phyloP scores from a whole-genome alignment of 306 rosid species.

The Crotalaria pallida region DNA sequence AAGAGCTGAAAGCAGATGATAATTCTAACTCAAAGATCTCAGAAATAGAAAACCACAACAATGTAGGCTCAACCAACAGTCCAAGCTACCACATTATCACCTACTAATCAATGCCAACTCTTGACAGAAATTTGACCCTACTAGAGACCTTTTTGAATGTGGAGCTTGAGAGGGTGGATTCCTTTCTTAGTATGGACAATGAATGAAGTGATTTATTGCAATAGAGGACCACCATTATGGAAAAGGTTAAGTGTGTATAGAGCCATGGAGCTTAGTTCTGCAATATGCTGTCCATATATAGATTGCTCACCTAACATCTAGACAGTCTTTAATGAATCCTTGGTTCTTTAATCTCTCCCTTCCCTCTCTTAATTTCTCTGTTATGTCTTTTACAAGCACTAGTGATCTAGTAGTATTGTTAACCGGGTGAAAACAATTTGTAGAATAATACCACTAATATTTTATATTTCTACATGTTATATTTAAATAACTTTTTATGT shows the following conservation, averaged over 20 bases:
- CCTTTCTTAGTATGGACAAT: constrained; percentile 42
- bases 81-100: constrained; percentile 20
- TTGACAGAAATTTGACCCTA: constrained; percentile 24
- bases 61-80: constrained; percentile 18
- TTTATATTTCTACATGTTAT: no score
- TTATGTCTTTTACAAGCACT: no score
- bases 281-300: not conserved
- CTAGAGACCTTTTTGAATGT: constrained; percentile 25
- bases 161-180: constrained; percentile 35
- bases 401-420: no score
- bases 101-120: constrained; percentile 15
- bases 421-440: no score
- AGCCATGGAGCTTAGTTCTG: not conserved
- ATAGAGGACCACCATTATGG: not conserved
- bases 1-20: not conserved
- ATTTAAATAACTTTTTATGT: no score
- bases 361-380: not conserved
- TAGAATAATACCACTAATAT: no score
- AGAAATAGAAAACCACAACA: constrained; percentile 11
- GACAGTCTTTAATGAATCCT: not conserved
- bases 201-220: constrained; percentile 3
- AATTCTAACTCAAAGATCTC: constrained; percentile 4
- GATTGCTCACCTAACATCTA: not conserved
- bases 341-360: not conserved
- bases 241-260: not conserved